Percentiles rank a stretch among this genome's conserved stretches.
These are phyloP conservation scores for Wickerhamomyces chambardii DNA, from an alignment of 805 yeast genomes.

Conservation along the genomic window DNA sequence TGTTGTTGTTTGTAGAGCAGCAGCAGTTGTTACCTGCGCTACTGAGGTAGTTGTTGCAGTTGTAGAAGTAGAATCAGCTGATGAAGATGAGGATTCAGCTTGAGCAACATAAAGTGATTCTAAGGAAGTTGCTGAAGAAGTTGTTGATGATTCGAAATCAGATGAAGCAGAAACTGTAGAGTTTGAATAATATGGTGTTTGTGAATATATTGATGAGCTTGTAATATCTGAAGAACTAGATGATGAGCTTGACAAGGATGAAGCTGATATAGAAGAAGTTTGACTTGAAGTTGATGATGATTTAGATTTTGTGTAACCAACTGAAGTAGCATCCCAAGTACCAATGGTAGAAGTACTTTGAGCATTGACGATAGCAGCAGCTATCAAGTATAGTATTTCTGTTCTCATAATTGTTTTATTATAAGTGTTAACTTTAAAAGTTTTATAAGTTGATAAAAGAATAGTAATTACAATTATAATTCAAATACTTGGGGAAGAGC, in stretches of 20 bases:
- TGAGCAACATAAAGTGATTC: too few relatives aligned
- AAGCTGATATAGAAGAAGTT: not conserved
- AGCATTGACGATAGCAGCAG: not conserved
- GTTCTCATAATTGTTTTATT: too few relatives aligned
- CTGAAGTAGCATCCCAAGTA: not conserved
- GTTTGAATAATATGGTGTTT: too few relatives aligned
- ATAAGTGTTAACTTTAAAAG: too few relatives aligned
- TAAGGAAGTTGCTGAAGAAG: conserved; percentile 11
- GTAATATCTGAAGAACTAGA: conserved; percentile 2
- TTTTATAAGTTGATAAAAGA: too few relatives aligned
- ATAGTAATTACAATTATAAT: too few relatives aligned
- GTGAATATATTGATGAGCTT: conserved; percentile 3
- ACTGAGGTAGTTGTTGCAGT: conserved; percentile 15
- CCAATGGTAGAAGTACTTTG: not conserved
- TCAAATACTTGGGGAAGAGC: too few relatives aligned
- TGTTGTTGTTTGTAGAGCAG: too few relatives aligned
- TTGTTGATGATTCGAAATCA: conserved; percentile 14
- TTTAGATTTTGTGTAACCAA: conserved; percentile 1
- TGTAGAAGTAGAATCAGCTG: too few relatives aligned
- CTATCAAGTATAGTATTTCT: too few relatives aligned
- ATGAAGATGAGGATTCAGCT: too few relatives aligned
- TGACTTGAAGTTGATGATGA: not conserved
- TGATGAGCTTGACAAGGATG: conserved; percentile 2
- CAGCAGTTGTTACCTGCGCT: too few relatives aligned
- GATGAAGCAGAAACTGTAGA: conserved; percentile 7